Base-by-base conservation (phyloP, 495 filamentous ascomycete species). In the Penicilliopsis zonata region DNA sequence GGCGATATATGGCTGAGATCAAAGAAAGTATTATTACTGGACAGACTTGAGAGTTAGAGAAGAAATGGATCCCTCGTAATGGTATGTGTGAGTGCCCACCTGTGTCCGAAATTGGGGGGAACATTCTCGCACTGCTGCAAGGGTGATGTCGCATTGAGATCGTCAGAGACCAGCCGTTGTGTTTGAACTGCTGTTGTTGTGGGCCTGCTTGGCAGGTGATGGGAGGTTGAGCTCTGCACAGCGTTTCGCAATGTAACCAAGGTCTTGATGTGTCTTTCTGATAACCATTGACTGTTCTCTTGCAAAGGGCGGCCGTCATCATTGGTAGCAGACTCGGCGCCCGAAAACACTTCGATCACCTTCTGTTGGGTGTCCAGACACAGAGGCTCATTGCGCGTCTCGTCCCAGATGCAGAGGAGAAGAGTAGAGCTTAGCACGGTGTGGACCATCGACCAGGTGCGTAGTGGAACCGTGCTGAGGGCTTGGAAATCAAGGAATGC, bases 391-490 rank as follows among this genome's bases (percentile, higher is more conserved):
- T 55, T 43, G 2, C 50, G 45, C 0, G 57, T 61, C 25, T 57
- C 55, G 24, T 55, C 47, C 57, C 55, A 61, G 20, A 56, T 57
- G 16, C 52, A 56, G 6, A 61, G 50, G 2, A 61, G 44, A 9
- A 61, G 28, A 0, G 54, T 57, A 0, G 57, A 61, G 26, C 52
- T 59, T 0, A 59, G 30, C 3, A 52, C 57, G 0, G 55, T 55
- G 35, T 57, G 53, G 7, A 59, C 46, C 55, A 61, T 61, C 1
- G 54, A 61, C 52, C 55, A 59, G 18, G 34, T 61, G 0, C 57
- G 38, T 7, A 57, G 20, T 0, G 55, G 57, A 0, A 59, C 49
- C 13, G 54, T 40, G 13, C 53, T 57, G 1, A 59, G 37, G 0
- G 49, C 47, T 18, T 57, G 49, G 16, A 55, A 57, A 13, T 61